Conservation (phyloP, 2,329 filamentous ascomycete species). For the Fusarium sp. region DNA sequence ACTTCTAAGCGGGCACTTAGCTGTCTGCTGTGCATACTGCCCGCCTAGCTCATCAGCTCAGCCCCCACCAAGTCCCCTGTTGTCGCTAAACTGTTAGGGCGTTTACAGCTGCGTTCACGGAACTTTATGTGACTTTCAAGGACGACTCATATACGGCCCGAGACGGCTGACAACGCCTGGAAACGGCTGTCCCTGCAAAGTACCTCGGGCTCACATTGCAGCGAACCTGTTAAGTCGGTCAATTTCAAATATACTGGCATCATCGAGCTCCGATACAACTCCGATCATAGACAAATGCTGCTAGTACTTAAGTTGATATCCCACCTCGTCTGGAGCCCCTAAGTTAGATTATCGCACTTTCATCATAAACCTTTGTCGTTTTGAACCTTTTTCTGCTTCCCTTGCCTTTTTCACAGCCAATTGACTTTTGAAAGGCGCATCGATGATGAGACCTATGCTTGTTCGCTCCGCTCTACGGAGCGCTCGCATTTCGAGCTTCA, state of each 20-base stretch:
- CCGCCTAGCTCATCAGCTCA: slow-evolving; percentile 8
- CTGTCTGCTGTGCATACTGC: neutral
- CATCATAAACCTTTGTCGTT: slow-evolving; percentile 5
- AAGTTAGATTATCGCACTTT: slow-evolving; percentile 1
- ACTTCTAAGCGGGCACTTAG: neutral
- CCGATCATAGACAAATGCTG: slow-evolving; percentile 36
- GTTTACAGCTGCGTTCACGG: slow-evolving; percentile 22
- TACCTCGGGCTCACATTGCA: slow-evolving; percentile 40
- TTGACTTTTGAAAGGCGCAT: slow-evolving; percentile 15
- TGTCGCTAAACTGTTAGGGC: slow-evolving; percentile 24
- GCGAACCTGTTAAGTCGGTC: slow-evolving; percentile 35
- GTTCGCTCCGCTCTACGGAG: slow-evolving; percentile 52
- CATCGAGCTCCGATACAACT: slow-evolving; percentile 44
- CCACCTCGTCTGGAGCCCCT: slow-evolving; percentile 14
- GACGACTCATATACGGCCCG: slow-evolving; percentile 37
- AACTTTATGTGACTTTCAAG: slow-evolving; percentile 34
- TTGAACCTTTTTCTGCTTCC: neutral
- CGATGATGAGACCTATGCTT: slow-evolving; percentile 50
- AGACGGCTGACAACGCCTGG: slow-evolving; percentile 44
- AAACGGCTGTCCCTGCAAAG: slow-evolving; percentile 40
- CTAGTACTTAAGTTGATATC: slow-evolving; percentile 37
- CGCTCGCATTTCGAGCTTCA: slow-evolving; percentile 55
- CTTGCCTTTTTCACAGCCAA: slow-evolving; percentile 1
- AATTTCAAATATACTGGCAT: slow-evolving; percentile 39
- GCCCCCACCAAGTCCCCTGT: slow-evolving; percentile 9